phyloP scores from a whole-genome alignment of 1,284 basidiomycete species.

The Ganoderma lingzhi region DNA sequence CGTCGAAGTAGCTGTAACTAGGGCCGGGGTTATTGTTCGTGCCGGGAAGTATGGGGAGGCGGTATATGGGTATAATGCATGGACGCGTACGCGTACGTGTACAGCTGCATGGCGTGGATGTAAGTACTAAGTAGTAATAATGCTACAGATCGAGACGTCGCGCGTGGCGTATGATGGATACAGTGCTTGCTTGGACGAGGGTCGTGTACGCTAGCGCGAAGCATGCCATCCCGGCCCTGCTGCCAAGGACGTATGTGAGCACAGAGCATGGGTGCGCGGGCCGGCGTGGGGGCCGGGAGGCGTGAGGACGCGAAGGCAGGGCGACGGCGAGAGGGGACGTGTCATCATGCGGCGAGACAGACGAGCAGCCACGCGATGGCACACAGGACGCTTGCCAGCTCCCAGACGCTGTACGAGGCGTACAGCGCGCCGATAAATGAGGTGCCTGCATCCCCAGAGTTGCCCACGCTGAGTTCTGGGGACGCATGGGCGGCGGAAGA shows the following conservation, averaged over 20 bases:
- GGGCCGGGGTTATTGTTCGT: conserved; percentile 1
- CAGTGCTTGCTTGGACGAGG: conserved; percentile 13
- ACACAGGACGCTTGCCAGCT: conserved; percentile 27
- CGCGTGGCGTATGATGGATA: conserved; percentile 11
- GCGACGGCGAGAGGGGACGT: neutral
- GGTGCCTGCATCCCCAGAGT: neutral
- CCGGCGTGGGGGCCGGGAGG: neutral
- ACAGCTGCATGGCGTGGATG: conserved; percentile 1
- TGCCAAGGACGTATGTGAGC: neutral
- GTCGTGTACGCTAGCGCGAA: neutral
- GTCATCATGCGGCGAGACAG: conserved; percentile 24
- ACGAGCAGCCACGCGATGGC: conserved; percentile 31
- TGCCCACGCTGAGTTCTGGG: conserved; percentile 6
- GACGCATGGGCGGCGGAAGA: neutral
- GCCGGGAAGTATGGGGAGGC: neutral
- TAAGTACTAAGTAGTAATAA: neutral
- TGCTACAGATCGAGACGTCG: neutral
- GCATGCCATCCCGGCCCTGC: neutral
- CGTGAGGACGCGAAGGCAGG: neutral
- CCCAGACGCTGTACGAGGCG: conserved; percentile 27
- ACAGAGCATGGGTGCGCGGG: neutral
- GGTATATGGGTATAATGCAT: neutral
- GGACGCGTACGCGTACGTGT: neutral
- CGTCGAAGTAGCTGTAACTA: neutral
- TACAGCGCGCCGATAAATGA: conserved; percentile 21